Conservation (phyloP, 331 rosid species). For the Spiraea crenata region DNA sequence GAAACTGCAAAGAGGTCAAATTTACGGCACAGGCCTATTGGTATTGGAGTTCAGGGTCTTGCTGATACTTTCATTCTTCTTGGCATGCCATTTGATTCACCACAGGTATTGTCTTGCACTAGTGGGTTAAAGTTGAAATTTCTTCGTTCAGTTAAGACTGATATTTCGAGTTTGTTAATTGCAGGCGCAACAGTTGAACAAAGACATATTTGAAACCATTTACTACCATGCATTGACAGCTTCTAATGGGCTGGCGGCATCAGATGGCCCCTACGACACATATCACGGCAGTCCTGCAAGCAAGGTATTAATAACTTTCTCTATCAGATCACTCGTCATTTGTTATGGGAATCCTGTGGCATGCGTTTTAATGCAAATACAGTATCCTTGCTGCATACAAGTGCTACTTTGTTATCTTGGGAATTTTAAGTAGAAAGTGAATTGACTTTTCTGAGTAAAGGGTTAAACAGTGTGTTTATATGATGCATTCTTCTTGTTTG, state of each 20-base stretch:
- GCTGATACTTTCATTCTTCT: slow-evolving; percentile 90
- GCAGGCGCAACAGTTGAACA: slow-evolving; percentile 90
- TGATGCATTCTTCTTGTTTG: too few relatives aligned
- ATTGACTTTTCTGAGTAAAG: too few relatives aligned
- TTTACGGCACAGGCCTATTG: slow-evolving; percentile 86
- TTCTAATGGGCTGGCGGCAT: slow-evolving; percentile 70
- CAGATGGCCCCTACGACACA: slow-evolving; percentile 74
- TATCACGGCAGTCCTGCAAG: slow-evolving; percentile 82
- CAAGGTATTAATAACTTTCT: slow-evolving; percentile 44
- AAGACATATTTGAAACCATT: slow-evolving; percentile 79
- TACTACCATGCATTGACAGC: slow-evolving; percentile 74
- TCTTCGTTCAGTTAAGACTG: background rate
- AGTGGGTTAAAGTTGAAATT: slow-evolving; percentile 11
- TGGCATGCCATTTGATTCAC: slow-evolving; percentile 95
- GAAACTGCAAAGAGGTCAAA: slow-evolving; percentile 80
- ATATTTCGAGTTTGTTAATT: background rate
- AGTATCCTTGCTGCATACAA: too few relatives aligned
- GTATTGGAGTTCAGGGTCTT: slow-evolving; percentile 98
- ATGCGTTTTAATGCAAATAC: too few relatives aligned
- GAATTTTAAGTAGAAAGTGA: too few relatives aligned
- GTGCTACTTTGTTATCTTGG: too few relatives aligned
- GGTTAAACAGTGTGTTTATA: too few relatives aligned
- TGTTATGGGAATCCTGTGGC: background rate
- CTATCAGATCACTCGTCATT: background rate
- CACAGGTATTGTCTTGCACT: slow-evolving; percentile 54